Conservation (phyloP, 257 asterid species). For the Ajuga chamaepitys region DNA sequence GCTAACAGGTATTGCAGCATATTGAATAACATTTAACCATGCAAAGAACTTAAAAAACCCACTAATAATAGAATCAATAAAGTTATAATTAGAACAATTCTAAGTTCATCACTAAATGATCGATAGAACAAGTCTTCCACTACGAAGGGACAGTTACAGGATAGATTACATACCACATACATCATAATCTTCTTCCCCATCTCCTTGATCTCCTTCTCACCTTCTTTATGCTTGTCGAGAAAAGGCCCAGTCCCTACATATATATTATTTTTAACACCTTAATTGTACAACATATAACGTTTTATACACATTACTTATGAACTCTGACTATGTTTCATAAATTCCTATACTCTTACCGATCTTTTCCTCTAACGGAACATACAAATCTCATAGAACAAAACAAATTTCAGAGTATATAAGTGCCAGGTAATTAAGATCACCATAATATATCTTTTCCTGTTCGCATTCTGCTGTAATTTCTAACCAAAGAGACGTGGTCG, state of each 20-base stretch:
- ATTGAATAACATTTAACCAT: not conserved
- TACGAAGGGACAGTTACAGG: not conserved
- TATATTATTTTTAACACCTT: not conserved
- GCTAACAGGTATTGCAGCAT: not conserved
- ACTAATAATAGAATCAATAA: not conserved
- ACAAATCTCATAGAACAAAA: too few species aligned
- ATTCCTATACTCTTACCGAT: too few species aligned
- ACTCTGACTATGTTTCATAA: not conserved
- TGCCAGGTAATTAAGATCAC: too few species aligned
- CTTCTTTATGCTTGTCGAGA: conserved; percentile 75
- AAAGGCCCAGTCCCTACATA: conserved; percentile 84
- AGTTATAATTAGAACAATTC: not conserved
- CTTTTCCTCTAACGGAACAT: too few species aligned
- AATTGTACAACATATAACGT: not conserved
- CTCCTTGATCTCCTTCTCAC: conserved; percentile 85
- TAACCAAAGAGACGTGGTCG: too few species aligned
- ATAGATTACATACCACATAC: conserved; percentile 58
- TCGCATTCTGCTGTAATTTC: too few species aligned
- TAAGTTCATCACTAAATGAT: not conserved
- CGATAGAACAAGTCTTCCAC: not conserved
- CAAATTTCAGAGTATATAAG: too few species aligned
- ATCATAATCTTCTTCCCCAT: conserved; percentile 87
- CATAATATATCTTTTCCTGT: too few species aligned
- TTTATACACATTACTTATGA: not conserved
- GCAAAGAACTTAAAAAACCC: not conserved